Percentiles rank a stretch among this genome's conserved stretches.
Conservation (phyloP, 257 asterid genomes). For the Solanum chmielewskii region DNA sequence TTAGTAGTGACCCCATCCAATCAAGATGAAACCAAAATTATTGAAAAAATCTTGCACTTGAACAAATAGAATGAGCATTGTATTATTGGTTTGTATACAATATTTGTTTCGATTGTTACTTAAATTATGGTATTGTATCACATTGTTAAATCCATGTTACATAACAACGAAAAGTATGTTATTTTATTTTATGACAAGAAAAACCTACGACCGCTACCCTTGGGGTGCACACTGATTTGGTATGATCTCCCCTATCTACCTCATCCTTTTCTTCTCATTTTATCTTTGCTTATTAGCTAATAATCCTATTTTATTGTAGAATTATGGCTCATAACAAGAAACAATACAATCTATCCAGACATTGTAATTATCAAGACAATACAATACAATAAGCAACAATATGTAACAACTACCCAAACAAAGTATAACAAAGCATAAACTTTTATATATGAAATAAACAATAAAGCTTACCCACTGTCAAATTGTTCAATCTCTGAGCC, state of each 20-base stretch:
- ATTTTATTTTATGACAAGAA: too few relatives aligned
- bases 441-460: background rate
- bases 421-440: background rate
- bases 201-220: too few relatives aligned
- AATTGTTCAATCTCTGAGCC: background rate
- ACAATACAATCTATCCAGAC: background rate
- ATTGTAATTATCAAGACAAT: background rate
- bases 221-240: background rate
- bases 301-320: background rate
- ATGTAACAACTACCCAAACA: background rate
- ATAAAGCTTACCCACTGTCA: background rate
- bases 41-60: background rate
- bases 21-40: background rate
- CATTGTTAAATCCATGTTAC: background rate
- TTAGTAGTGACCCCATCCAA: conserved; percentile 1
- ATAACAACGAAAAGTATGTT: background rate
- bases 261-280: background rate
- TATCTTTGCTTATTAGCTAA: background rate
- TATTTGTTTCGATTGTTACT: background rate
- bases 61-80: background rate
- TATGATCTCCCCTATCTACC: background rate
- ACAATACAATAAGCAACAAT: background rate
- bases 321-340: background rate
- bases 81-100: background rate
- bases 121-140: background rate